These are phyloP conservation scores for Thraustochytrium sp. DNA, from an alignment of 352 stramenopile species.

Conservation along the genomic window DNA sequence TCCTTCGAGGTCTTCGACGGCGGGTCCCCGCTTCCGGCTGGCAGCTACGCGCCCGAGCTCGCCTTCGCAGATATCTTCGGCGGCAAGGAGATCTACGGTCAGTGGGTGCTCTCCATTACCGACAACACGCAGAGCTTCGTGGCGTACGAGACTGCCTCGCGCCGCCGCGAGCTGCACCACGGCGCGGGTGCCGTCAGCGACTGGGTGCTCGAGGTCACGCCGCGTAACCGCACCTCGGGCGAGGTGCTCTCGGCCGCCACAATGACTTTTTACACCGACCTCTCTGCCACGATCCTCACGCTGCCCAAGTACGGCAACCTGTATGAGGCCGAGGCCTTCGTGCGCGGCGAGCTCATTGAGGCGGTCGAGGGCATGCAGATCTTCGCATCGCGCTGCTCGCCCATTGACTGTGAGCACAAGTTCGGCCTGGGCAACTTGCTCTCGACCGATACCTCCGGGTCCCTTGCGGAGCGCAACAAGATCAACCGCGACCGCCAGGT, in stretches of 20 bases:
- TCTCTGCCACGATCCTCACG: conserved; percentile 33
- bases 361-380: conserved; percentile 32
- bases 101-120: conserved; percentile 33
- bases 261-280: conserved; percentile 39
- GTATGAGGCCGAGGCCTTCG: conserved; percentile 17
- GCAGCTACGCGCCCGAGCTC: conserved; percentile 29
- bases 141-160: neutral
- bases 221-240: neutral
- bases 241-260: neutral
- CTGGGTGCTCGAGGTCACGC: conserved; percentile 34
- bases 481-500: conserved; percentile 2
- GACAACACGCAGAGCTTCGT: conserved; percentile 16
- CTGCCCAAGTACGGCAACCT: conserved; percentile 41
- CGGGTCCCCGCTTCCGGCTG: neutral
- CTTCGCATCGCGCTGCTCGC: neutral
- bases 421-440: conserved; percentile 40
- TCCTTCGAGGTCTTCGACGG: conserved; percentile 37
- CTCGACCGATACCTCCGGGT: neutral
- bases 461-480: neutral
- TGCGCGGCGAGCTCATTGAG: conserved; percentile 12
- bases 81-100: conserved; percentile 1
- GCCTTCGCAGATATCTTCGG: conserved; percentile 17
- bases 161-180: neutral
- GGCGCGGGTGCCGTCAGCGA: conserved; percentile 14
- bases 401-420: conserved; percentile 38